Percentiles rank a stretch among this genome's conserved stretches.
Evolutionary conservation across 768 basidiomycete genomes (phyloP).

Genomic region (Mycena maculata): DNA sequence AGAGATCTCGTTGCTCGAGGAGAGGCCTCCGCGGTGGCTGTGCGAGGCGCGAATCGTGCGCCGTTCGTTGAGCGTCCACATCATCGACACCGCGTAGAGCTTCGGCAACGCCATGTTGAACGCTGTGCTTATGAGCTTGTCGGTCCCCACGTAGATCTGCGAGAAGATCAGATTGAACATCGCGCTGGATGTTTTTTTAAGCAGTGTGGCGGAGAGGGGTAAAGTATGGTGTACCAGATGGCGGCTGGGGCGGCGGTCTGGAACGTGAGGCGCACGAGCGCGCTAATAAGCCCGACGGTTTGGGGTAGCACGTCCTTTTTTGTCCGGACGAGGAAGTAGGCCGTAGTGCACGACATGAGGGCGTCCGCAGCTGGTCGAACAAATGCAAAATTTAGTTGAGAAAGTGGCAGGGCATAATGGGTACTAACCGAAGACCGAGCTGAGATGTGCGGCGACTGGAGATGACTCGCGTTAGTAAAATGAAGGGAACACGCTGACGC

Average conservation of each 20-base stretch:
- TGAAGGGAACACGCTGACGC: background rate
- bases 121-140: constrained; percentile 5
- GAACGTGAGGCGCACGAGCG: constrained; percentile 46
- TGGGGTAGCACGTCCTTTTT: constrained; percentile 40
- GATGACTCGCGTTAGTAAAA: background rate
- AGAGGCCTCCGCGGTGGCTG: background rate
- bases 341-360: background rate
- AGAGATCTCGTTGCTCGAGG: constrained; percentile 22
- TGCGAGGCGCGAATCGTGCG: constrained; percentile 19
- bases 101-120: constrained; percentile 25
- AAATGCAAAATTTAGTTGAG: background rate
- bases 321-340: constrained; percentile 9
- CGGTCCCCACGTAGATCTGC: constrained; percentile 3
- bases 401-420: background rate
- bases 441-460: constrained; percentile 10
- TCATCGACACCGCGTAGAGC: constrained; percentile 20
- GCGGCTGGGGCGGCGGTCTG: constrained; percentile 47
- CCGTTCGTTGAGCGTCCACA: constrained; percentile 27
- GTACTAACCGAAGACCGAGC: constrained; percentile 16
- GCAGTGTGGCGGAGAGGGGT: background rate
- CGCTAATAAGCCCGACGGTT: constrained; percentile 42
- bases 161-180: constrained; percentile 26
- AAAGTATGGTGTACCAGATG: constrained; percentile 39
- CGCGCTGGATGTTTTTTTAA: background rate
- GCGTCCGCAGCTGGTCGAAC: constrained; percentile 12